Evolutionary conservation across 2,329 filamentous ascomycete genomes (phyloP).

Genomic region (Sarocladium kiliense): DNA sequence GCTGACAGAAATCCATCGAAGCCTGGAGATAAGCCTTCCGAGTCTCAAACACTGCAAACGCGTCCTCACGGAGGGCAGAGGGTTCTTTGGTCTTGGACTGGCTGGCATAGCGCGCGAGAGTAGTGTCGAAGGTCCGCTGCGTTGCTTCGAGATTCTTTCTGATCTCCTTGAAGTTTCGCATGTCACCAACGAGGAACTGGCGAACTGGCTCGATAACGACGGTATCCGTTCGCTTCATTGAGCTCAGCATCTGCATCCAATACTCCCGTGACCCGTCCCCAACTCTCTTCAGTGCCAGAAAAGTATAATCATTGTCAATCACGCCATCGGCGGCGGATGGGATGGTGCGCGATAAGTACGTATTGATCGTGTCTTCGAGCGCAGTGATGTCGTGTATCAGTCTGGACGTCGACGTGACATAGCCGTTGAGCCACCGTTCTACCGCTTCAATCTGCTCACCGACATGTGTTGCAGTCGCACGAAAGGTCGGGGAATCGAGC

Average conservation of each 20-base stretch:
- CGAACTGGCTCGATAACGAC: constrained; percentile 78
- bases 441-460: constrained; percentile 85
- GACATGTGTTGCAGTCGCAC: constrained; percentile 80
- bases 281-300: constrained; percentile 78
- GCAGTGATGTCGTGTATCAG: constrained; percentile 59
- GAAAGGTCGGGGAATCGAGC: constrained; percentile 93
- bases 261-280: constrained; percentile 83
- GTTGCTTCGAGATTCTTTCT: constrained; percentile 69
- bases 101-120: constrained; percentile 73
- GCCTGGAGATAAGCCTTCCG: constrained; percentile 86
- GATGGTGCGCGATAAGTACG: constrained; percentile 70
- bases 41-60: constrained; percentile 90
- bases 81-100: constrained; percentile 94
- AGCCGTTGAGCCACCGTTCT: constrained; percentile 81
- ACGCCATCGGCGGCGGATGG: constrained; percentile 76
- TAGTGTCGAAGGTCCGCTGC: constrained; percentile 79
- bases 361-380: constrained; percentile 75
- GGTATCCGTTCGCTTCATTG: constrained; percentile 71
- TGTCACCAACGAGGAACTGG: constrained; percentile 69
- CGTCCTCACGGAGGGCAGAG: constrained; percentile 86
- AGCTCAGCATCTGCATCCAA: constrained; percentile 71
- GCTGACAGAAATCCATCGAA: constrained; percentile 87
- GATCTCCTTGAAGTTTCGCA: constrained; percentile 82
- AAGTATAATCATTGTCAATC: constrained; percentile 91
- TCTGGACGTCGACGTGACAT: constrained; percentile 48